phyloP scores from a whole-genome alignment of 2,329 filamentous ascomycete genomes.

The Ophiobolus disseminans region DNA sequence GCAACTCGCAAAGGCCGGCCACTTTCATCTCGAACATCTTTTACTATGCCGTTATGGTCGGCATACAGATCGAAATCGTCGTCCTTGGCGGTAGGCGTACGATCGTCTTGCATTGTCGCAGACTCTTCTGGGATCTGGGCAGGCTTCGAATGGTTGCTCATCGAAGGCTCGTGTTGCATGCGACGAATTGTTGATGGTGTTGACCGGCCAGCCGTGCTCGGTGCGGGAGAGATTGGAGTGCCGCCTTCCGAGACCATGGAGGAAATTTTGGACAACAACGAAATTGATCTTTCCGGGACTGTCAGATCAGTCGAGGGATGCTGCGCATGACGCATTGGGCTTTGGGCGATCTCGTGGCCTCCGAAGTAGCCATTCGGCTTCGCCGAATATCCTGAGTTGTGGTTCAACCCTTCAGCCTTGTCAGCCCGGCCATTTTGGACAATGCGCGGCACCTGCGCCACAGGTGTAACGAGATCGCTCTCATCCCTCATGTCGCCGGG shows the following conservation, averaged over 20 bases:
- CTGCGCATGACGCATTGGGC: constrained; percentile 15
- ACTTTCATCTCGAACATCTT: constrained; percentile 39
- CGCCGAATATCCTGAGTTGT: constrained; percentile 13
- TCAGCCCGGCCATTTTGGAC: constrained; percentile 21
- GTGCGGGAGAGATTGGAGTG: constrained; percentile 37
- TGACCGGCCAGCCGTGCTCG: constrained; percentile 36
- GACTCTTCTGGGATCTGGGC: constrained; percentile 35
- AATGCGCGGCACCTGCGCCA: constrained; percentile 33
- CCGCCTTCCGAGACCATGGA: constrained; percentile 44
- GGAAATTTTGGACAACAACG: constrained; percentile 47
- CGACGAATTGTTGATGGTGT: constrained; percentile 39
- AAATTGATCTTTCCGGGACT: constrained; percentile 40
- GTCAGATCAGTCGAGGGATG: constrained; percentile 23
- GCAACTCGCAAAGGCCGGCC: constrained; percentile 38
- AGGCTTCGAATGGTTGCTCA: constrained; percentile 23
- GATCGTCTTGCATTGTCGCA: constrained; percentile 19
- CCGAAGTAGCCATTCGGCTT: constrained; percentile 21
- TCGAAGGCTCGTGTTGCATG: constrained; percentile 32
- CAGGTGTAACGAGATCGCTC: constrained; percentile 33
- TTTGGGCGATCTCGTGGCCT: constrained; percentile 13
- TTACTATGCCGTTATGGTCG: constrained; percentile 48
- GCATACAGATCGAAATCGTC: constrained; percentile 48
- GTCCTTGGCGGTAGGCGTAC: constrained; percentile 22
- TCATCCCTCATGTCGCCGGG: constrained; percentile 36
- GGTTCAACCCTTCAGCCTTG: constrained; percentile 22